Percentiles rank a stretch among this genome's conserved stretches.
These are phyloP conservation scores for Mucor saturninus DNA, from an alignment of 371 early-diverging fungal species.

Conservation along the genomic window DNA sequence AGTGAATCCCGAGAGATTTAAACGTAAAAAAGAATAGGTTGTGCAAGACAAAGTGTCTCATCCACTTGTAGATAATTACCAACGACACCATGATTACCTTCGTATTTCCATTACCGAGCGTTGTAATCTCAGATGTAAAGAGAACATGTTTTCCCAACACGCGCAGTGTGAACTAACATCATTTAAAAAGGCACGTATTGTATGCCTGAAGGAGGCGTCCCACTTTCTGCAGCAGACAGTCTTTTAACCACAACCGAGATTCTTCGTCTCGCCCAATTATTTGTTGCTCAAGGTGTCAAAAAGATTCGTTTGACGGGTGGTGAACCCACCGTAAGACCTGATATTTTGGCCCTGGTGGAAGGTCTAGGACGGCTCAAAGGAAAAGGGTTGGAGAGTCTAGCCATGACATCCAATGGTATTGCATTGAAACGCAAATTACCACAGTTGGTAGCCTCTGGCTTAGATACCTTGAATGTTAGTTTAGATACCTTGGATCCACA, in stretches of 20 bases:
- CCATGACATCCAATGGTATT: slow-evolving; percentile 94
- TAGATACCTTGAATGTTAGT: slow-evolving; percentile 88
- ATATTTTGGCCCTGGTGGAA: slow-evolving; percentile 80
- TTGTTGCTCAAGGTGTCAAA: slow-evolving; percentile 87
- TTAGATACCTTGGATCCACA: slow-evolving; percentile 88
- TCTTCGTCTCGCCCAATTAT: slow-evolving; percentile 74
- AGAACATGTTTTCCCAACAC: too few species aligned
- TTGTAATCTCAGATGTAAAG: slow-evolving; percentile 88
- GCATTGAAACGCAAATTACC: slow-evolving; percentile 85
- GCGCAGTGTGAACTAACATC: neutral
- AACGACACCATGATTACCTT: slow-evolving; percentile 89
- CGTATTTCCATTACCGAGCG: slow-evolving; percentile 92
- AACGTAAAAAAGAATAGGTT: too few species aligned
- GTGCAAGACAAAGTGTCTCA: neutral
- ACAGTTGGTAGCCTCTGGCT: slow-evolving; percentile 69
- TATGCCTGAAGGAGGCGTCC: slow-evolving; percentile 94
- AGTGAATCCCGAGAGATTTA: too few species aligned
- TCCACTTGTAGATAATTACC: slow-evolving; percentile 71
- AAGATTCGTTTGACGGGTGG: slow-evolving; percentile 96
- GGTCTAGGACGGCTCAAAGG: slow-evolving; percentile 74
- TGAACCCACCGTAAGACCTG: slow-evolving; percentile 94
- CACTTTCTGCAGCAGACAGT: slow-evolving; percentile 70
- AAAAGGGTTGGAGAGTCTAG: slow-evolving; percentile 77
- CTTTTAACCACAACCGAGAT: slow-evolving; percentile 85
- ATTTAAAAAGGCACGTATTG: slow-evolving; percentile 83